phyloP scores from a whole-genome alignment of 768 basidiomycete species.

The Termitomyces titanicus region DNA sequence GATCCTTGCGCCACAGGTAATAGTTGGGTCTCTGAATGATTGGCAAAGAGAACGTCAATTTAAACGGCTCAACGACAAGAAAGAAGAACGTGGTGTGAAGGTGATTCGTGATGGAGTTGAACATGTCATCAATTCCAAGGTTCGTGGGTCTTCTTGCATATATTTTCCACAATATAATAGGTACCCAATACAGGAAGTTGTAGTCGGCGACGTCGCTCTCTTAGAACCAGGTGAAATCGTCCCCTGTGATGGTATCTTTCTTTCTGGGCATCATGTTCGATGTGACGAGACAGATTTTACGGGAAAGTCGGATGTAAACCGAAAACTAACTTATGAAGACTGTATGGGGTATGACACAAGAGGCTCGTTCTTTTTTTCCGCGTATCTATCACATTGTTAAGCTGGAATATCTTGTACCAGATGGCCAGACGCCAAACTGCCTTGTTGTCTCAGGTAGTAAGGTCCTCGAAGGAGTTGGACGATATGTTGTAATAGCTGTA shows the following conservation, averaged over 20 bases:
- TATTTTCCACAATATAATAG: not conserved
- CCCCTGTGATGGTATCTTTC: constrained; percentile 94
- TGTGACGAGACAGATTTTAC: constrained; percentile 97
- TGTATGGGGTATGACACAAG: constrained; percentile 48
- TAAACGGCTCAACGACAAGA: constrained; percentile 85
- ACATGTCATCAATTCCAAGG: constrained; percentile 77
- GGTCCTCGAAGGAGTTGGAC: constrained; percentile 91
- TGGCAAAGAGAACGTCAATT: constrained; percentile 99
- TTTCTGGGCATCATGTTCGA: constrained; percentile 87
- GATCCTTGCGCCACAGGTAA: constrained; percentile 41
- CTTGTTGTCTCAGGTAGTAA: constrained; percentile 91
- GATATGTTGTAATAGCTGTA: constrained; percentile 89
- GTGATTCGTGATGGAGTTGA: constrained; percentile 72
- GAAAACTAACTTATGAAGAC: constrained; percentile 80
- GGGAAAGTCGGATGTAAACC: constrained; percentile 86
- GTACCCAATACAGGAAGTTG: constrained; percentile 58
- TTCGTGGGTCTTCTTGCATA: constrained; percentile 24
- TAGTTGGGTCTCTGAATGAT: constrained; percentile 94
- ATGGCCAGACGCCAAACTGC: constrained; percentile 56
- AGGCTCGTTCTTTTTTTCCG: not conserved
- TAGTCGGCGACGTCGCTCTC: constrained; percentile 93
- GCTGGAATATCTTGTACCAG: not conserved
- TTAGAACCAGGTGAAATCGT: constrained; percentile 95
- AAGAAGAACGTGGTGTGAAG: constrained; percentile 89
- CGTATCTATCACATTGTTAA: not conserved